A percentile compares a stretch with the other conserved stretches of the same genome.
phyloP scores from a whole-genome alignment of 352 stramenopile species.

The Pythium chondricola region DNA sequence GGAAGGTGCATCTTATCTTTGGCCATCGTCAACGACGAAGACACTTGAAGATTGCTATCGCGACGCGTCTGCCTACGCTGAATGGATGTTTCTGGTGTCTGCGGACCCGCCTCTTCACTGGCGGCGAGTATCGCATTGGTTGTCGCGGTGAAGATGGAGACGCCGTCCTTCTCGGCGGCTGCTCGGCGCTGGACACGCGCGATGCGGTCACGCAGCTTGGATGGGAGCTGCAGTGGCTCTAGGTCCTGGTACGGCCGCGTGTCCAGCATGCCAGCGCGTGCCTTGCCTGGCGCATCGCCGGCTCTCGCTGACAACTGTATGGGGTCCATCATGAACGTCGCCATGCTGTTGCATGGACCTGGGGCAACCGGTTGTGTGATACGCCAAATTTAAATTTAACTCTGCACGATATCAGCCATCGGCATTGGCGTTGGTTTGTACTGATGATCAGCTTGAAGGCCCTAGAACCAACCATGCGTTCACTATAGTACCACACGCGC shows the following conservation, averaged over 20 bases:
- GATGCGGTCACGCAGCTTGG: constrained; percentile 57
- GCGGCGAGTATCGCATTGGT: not conserved
- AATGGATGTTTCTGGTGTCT: constrained; percentile 8
- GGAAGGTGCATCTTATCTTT: constrained; percentile 52
- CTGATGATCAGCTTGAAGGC: too few relatives aligned
- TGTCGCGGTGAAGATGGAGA: constrained; percentile 47
- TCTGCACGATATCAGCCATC: too few relatives aligned
- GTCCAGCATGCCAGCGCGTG: constrained; percentile 29
- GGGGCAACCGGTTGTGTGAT: too few relatives aligned
- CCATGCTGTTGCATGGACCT: too few relatives aligned
- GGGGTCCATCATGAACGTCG: too few relatives aligned
- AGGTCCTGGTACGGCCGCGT: constrained; percentile 52
- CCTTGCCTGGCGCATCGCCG: constrained; percentile 5
- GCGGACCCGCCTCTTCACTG: constrained; percentile 3
- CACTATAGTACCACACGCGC: too few relatives aligned
- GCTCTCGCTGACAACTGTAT: too few relatives aligned
- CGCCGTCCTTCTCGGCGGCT: constrained; percentile 56
- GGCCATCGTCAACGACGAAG: not conserved
- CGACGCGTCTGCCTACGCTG: not conserved
- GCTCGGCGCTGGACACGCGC: constrained; percentile 55
- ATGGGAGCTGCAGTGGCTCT: constrained; percentile 46
- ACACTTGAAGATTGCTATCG: not conserved
- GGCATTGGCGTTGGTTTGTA: too few relatives aligned
- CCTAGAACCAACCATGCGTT: too few relatives aligned
- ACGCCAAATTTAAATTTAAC: too few relatives aligned